Conservation (phyloP, 352 stramenopile species). For the Phytopythium boreale region DNA sequence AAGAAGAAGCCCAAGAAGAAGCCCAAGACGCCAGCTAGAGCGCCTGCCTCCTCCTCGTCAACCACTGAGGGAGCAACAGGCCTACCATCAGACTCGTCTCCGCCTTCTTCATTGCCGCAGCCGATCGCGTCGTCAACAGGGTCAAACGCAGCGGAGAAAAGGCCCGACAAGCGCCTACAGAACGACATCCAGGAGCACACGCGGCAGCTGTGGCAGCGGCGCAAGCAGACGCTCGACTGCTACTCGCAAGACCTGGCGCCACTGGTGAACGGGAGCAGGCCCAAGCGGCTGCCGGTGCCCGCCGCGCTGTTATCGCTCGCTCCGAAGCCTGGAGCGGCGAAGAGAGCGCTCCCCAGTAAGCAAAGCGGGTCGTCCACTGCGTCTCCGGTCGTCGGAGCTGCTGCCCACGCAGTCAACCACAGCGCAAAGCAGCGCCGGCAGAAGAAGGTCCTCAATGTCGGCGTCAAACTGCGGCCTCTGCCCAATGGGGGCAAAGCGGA, state of each 20-base stretch:
- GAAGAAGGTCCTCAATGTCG: slow-evolving; percentile 14
- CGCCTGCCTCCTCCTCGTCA: background rate
- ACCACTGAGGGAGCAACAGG: background rate
- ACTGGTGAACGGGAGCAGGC: slow-evolving; percentile 46
- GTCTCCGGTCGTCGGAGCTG: background rate
- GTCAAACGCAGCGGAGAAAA: background rate
- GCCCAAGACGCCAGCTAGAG: background rate
- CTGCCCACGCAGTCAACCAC: slow-evolving; percentile 10
- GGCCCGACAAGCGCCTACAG: background rate
- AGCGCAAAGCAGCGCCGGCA: slow-evolving; percentile 6
- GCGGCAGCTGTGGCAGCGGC: slow-evolving; percentile 28
- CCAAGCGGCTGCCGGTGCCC: slow-evolving; percentile 36
- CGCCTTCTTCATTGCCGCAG: background rate
- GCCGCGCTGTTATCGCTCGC: slow-evolving; percentile 5
- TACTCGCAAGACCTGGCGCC: slow-evolving; percentile 68
- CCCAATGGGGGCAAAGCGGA: background rate
- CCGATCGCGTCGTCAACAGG: background rate
- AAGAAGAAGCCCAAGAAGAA: slow-evolving; percentile 5
- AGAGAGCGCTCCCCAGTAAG: slow-evolving; percentile 8
- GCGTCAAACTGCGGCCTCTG: slow-evolving; percentile 22
- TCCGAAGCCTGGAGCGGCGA: background rate
- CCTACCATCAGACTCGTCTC: background rate
- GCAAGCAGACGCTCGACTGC: slow-evolving; percentile 36
- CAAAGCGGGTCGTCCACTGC: slow-evolving; percentile 12
- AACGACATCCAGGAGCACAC: slow-evolving; percentile 9